Evolutionary conservation across 78 protist species (phyloP).

Genomic region (Protostelium mycophagum): DNA sequence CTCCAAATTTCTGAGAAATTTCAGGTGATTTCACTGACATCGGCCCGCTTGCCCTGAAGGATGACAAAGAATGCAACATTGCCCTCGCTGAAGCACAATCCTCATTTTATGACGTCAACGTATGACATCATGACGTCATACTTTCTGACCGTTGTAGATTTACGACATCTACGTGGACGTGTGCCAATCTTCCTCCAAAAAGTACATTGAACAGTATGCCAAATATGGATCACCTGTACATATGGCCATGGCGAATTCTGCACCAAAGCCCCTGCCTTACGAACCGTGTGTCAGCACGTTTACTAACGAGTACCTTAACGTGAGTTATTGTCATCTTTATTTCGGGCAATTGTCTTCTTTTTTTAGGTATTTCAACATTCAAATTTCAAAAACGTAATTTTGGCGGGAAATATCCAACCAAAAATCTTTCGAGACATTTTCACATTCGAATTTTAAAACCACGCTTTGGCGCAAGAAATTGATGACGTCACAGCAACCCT

Average conservation of each 20-base stretch:
- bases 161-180: not conserved
- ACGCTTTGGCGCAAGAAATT: too few species aligned
- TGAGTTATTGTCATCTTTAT: too few species aligned
- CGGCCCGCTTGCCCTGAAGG: not conserved
- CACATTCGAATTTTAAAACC: too few species aligned
- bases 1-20: too few species aligned
- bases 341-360: not conserved
- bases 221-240: not conserved
- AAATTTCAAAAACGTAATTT: too few species aligned
- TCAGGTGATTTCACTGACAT: not conserved
- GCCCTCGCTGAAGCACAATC: not conserved
- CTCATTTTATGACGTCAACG: not conserved
- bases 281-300: not conserved
- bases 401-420: too few species aligned
- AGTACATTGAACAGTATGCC: not conserved
- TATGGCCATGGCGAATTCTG: not conserved
- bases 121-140: not conserved
- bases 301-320: not conserved
- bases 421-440: too few species aligned
- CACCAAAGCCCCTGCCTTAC: not conserved
- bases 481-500: not conserved
- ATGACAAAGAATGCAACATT: not conserved
- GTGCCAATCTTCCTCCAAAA: not conserved
- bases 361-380: too few species aligned
- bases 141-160: not conserved